Evolutionary conservation across 306 rosid genomes (phyloP).

Genomic region (Sphenostylis stenocarpa): DNA sequence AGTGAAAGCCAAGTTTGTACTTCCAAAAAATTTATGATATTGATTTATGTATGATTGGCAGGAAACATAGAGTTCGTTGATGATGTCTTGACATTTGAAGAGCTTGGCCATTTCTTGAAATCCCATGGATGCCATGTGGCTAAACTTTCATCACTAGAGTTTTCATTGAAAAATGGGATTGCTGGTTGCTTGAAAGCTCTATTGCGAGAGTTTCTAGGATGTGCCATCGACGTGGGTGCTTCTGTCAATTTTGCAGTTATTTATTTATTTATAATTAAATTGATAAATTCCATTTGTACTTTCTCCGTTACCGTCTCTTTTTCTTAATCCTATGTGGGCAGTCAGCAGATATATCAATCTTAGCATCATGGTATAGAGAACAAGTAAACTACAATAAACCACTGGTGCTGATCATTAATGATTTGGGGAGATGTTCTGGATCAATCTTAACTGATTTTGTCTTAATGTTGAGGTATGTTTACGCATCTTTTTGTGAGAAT

Average conservation of each 20-base stretch:
- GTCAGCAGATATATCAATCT: slow-evolving; percentile 75
- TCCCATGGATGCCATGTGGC: slow-evolving; percentile 87
- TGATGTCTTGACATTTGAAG: slow-evolving; percentile 75
- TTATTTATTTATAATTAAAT: slow-evolving; percentile 17
- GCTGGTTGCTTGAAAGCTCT: slow-evolving; percentile 81
- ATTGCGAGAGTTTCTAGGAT: slow-evolving; percentile 62
- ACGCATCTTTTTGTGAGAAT: slow-evolving; percentile 16
- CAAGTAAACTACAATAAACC: slow-evolving; percentile 67
- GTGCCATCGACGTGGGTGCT: slow-evolving; percentile 59
- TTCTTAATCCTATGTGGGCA: slow-evolving; percentile 46
- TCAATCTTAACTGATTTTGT: slow-evolving; percentile 79
- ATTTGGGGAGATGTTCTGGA: slow-evolving; percentile 83
- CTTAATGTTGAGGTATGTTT: slow-evolving; percentile 72
- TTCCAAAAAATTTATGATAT: slow-evolving; percentile 7
- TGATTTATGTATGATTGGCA: slow-evolving; percentile 45
- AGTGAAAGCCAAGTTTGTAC: not conserved
- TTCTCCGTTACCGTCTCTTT: slow-evolving; percentile 24
- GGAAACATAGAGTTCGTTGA: slow-evolving; percentile 94
- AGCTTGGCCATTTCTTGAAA: slow-evolving; percentile 73
- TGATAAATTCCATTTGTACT: slow-evolving; percentile 1
- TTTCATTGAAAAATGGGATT: slow-evolving; percentile 76
- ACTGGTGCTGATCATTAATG: slow-evolving; percentile 71
- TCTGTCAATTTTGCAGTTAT: slow-evolving; percentile 2
- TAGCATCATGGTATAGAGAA: slow-evolving; percentile 94
- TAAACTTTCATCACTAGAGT: slow-evolving; percentile 68